Conservation (phyloP, 164 flowering plant genomes). For the Chimonanthus praecox region DNA sequence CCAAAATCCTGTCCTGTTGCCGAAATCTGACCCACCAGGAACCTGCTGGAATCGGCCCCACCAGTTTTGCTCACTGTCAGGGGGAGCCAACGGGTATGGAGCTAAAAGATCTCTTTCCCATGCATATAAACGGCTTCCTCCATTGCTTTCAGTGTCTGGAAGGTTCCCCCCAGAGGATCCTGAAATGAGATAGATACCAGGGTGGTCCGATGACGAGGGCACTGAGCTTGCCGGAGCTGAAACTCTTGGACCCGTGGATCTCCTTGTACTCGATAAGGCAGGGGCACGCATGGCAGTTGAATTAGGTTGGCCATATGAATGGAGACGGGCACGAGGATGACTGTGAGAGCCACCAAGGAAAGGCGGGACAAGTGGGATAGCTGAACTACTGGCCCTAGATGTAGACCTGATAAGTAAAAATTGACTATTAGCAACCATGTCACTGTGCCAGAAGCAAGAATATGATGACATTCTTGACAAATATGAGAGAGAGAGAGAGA, state of each 20-base stretch:
- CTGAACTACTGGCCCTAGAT: slow-evolving; percentile 60
- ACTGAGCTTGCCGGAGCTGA: background rate
- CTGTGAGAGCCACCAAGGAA: slow-evolving; percentile 70
- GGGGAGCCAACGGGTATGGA: slow-evolving; percentile 45
- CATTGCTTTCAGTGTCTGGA: slow-evolving; percentile 53
- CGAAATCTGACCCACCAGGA: slow-evolving; percentile 40
- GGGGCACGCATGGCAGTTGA: background rate
- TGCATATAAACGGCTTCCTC: slow-evolving; percentile 39
- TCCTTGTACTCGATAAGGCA: background rate
- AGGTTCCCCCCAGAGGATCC: slow-evolving; percentile 49
- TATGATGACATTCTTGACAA: too few species aligned
- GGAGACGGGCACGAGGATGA: slow-evolving; percentile 65
- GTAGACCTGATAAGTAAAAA: slow-evolving; percentile 16
- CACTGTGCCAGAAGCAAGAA: too few species aligned
- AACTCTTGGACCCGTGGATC: background rate
- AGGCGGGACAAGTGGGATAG: slow-evolving; percentile 33
- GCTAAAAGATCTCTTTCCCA: slow-evolving; percentile 81
- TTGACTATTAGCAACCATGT: too few species aligned
- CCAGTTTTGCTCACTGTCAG: slow-evolving; percentile 54
- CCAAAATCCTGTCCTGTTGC: slow-evolving; percentile 47
- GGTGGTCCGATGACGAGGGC: background rate
- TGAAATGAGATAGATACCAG: background rate
- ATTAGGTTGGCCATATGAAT: slow-evolving; percentile 47
- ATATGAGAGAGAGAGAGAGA: too few species aligned
- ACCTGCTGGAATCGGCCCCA: slow-evolving; percentile 63